These are phyloP conservation scores for Moniliophthora roreri DNA, from an alignment of 1,284 basidiomycete genomes.

Conservation along the genomic window DNA sequence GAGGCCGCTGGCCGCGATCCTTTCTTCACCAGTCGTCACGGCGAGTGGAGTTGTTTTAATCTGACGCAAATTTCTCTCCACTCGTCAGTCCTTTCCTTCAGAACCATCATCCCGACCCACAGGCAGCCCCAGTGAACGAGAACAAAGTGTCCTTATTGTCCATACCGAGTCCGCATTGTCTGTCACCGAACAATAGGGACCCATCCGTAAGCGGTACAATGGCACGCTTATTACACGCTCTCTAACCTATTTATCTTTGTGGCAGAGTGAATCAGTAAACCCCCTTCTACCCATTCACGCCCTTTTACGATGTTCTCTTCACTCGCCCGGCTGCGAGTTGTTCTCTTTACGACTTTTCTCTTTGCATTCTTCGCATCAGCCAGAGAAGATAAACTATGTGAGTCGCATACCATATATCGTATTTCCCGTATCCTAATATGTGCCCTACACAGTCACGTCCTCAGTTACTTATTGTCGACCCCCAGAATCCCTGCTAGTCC, in stretches of 20 bases:
- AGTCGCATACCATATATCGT: conserved; percentile 29
- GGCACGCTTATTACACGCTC: conserved; percentile 9
- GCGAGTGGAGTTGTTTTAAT: not conserved
- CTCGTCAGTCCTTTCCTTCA: not conserved
- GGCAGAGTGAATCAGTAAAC: not conserved
- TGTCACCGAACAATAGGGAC: conserved; percentile 11
- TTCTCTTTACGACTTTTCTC: conserved; percentile 42
- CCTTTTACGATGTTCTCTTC: conserved; percentile 52
- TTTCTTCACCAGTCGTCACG: not conserved
- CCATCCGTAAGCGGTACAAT: conserved; percentile 19
- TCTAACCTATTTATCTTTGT: conserved; percentile 4
- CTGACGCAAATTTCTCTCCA: not conserved
- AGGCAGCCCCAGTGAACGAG: not conserved
- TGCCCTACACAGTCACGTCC: conserved; percentile 67
- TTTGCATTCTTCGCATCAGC: conserved; percentile 42
- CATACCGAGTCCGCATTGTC: not conserved
- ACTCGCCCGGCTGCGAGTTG: conserved; percentile 72
- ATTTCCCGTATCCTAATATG: conserved; percentile 2
- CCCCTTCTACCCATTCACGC: conserved; percentile 9
- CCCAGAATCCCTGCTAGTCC: conserved; percentile 76
- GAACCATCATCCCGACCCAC: not conserved
- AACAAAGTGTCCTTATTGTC: not conserved
- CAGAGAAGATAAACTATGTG: conserved; percentile 57
- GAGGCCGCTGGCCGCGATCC: too few relatives aligned
- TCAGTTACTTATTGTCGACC: conserved; percentile 87